Base-by-base conservation (phyloP, 2,329 filamentous ascomycete genomes). In the Aaosphaeria arxii region DNA sequence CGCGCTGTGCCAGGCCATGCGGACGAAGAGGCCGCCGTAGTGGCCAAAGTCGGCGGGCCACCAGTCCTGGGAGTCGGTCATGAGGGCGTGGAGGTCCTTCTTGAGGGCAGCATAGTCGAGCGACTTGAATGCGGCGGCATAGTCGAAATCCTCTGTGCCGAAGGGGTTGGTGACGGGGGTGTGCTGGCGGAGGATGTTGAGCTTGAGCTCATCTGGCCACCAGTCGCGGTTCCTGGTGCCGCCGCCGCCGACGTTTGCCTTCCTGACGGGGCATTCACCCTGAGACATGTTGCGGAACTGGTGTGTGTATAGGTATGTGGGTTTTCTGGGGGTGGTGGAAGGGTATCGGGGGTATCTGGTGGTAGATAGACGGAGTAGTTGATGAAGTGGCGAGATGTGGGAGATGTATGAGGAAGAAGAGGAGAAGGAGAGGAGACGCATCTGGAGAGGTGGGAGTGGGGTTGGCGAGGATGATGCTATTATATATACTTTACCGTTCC, bases 31-130 rank as follows among this genome's bases (percentile, higher is more conserved):
- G 69, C 87, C 87, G 56, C 87, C 87, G 59, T 91, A 91, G 77
- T 90, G 86, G 47, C 87, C 87, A 62, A 87, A 89, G 66, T 91
- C 88, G 31, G 88, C 88, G 1, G 88, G 88, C 88, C 88, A 91
- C 82, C 82, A 90, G 38, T 88, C 84, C 72, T 91, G 84, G 2
- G 86, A 90, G 66, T 89, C 83, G 44, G 87, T 91, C 84, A 90
- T 86, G 61, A 91, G 66, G 13, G 74, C 76, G n/a, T 74, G 60
- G 5, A 91, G 71, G 64, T 91, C 88, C 72, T 87, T 85, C 82
- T 91, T 91, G 58, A 91, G 71, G 29, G 73, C 85, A 51, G 79
- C 74, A 63, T 88, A 88, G 72, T 88, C 83, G 48, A 91, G 76
- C 60, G 73, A 82, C 74, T 87, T 85, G 77, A 91, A 90, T 30